A percentile compares a stretch with the other conserved stretches of the same genome.
Evolutionary conservation across 2,329 filamentous ascomycete species (phyloP).

Genomic region (Cordyceps fumosorosea): DNA sequence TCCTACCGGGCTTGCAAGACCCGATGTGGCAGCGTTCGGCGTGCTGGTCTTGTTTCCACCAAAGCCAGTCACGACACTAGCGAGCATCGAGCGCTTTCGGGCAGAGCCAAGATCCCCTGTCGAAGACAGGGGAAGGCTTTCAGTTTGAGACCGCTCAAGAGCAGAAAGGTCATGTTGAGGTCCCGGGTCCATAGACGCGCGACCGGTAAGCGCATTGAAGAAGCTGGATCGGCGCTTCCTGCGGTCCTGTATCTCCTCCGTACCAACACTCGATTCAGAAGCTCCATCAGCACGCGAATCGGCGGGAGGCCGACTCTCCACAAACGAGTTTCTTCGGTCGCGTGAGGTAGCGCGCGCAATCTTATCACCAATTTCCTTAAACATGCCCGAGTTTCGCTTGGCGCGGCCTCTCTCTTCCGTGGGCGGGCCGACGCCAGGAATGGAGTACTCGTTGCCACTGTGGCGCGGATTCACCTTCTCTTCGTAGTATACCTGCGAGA

Average conservation of each 20-base stretch:
- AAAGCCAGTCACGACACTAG: constrained; percentile 14
- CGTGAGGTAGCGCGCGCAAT: constrained; percentile 29
- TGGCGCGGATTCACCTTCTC: constrained; percentile 32
- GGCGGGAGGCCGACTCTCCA: constrained; percentile 16
- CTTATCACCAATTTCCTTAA: constrained; percentile 45
- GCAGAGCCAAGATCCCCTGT: constrained; percentile 23
- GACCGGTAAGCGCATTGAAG: constrained; percentile 27
- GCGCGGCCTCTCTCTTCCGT: constrained; percentile 29
- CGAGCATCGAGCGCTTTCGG: constrained; percentile 35
- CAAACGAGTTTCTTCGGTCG: constrained; percentile 25
- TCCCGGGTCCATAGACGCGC: constrained; percentile 19
- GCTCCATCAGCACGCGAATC: constrained; percentile 29
- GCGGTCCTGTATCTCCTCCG: constrained; percentile 32
- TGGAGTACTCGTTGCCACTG: constrained; percentile 32
- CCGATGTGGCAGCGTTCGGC: background rate
- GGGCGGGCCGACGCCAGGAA: constrained; percentile 30
- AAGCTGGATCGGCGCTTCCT: constrained; percentile 34
- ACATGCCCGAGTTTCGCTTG: constrained; percentile 38
- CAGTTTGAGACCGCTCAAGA: constrained; percentile 1
- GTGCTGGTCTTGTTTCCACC: background rate
- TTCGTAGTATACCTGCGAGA: constrained; percentile 16
- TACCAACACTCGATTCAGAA: constrained; percentile 34
- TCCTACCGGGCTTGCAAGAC: background rate
- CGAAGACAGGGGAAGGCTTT: background rate
- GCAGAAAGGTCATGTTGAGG: background rate